Evolutionary conservation across 768 basidiomycete species (phyloP).

Genomic region (Naematelia aurantialba): DNA sequence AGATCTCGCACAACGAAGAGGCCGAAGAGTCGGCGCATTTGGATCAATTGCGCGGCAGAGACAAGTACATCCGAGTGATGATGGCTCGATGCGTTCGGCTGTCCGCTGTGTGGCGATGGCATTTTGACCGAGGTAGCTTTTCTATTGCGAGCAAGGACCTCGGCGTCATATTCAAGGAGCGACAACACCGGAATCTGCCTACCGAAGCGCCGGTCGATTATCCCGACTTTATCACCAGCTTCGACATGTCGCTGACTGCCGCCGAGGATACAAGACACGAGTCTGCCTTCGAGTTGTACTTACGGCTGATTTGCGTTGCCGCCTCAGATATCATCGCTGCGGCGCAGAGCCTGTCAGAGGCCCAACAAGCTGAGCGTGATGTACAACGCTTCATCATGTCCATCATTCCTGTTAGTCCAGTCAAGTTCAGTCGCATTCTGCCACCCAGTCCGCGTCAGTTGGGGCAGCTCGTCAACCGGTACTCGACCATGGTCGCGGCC

Average conservation of each 20-base stretch:
- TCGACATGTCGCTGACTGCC: slow-evolving; percentile 59
- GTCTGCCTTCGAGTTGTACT: slow-evolving; percentile 70
- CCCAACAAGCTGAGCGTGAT: slow-evolving; percentile 52
- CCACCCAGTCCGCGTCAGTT: slow-evolving; percentile 60
- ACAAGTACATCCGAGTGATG: slow-evolving; percentile 67
- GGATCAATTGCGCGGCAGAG: slow-evolving; percentile 60
- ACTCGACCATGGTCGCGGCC: slow-evolving; percentile 67
- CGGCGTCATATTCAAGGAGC: slow-evolving; percentile 68
- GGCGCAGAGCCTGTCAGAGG: slow-evolving; percentile 33
- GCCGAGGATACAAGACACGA: slow-evolving; percentile 56
- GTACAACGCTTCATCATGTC: slow-evolving; percentile 66
- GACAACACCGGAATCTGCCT: slow-evolving; percentile 68
- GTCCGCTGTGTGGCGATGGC: slow-evolving; percentile 74
- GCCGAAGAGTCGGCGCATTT: slow-evolving; percentile 44
- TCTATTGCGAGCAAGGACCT: slow-evolving; percentile 61
- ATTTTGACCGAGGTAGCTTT: slow-evolving; percentile 56
- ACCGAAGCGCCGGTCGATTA: slow-evolving; percentile 61
- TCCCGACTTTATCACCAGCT: slow-evolving; percentile 64
- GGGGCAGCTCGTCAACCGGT: slow-evolving; percentile 77
- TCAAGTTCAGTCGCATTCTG: slow-evolving; percentile 60
- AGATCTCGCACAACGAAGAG: slow-evolving; percentile 55
- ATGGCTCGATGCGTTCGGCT: slow-evolving; percentile 71
- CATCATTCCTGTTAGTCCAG: slow-evolving; percentile 66
- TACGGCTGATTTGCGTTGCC: slow-evolving; percentile 74
- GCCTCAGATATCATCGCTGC: slow-evolving; percentile 49